Percentiles rank a stretch among this genome's conserved stretches.
These are phyloP conservation scores for Acanthamoeba royreba DNA, from an alignment of 208 protist species.

Conservation along the genomic window DNA sequence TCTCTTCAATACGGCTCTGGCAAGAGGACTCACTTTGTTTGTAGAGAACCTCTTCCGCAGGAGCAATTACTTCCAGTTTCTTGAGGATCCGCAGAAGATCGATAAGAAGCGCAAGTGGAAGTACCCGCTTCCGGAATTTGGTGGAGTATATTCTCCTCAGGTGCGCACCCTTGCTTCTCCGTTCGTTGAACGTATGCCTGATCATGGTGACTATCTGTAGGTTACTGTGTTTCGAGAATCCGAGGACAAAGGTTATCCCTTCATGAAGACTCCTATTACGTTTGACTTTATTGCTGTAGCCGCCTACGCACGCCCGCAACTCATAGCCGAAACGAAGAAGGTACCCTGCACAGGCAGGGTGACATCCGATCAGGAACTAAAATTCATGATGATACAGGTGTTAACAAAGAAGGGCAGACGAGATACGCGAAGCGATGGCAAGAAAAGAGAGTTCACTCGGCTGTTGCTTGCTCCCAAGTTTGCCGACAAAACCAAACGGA, in stretches of 20 bases:
- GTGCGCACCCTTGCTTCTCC: neutral
- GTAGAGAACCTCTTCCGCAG: slow-evolving; percentile 31
- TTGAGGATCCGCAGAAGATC: neutral
- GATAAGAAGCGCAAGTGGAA: neutral
- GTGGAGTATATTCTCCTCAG: neutral
- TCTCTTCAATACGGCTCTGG: neutral
- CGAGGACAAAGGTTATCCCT: neutral
- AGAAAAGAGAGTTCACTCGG: neutral
- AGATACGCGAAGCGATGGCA: neutral
- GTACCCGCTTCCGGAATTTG: slow-evolving; percentile 42
- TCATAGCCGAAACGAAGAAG: neutral
- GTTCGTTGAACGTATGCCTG: too few relatives aligned
- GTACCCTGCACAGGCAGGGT: too few relatives aligned
- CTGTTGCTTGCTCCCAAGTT: neutral
- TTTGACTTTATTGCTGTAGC: slow-evolving; percentile 4
- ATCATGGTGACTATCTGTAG: too few relatives aligned
- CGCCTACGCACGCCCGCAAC: neutral
- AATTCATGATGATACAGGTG: neutral
- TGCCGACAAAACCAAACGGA: neutral
- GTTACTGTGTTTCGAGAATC: neutral
- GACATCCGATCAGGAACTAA: too few relatives aligned
- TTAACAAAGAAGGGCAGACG: neutral
- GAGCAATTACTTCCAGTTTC: slow-evolving; percentile 13
- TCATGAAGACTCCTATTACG: neutral
- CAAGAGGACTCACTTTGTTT: neutral